Percentiles rank a stretch among this genome's conserved stretches.
phyloP scores from a whole-genome alignment of 2,329 filamentous ascomycete species.

The Arthrinium phaeospermum region DNA sequence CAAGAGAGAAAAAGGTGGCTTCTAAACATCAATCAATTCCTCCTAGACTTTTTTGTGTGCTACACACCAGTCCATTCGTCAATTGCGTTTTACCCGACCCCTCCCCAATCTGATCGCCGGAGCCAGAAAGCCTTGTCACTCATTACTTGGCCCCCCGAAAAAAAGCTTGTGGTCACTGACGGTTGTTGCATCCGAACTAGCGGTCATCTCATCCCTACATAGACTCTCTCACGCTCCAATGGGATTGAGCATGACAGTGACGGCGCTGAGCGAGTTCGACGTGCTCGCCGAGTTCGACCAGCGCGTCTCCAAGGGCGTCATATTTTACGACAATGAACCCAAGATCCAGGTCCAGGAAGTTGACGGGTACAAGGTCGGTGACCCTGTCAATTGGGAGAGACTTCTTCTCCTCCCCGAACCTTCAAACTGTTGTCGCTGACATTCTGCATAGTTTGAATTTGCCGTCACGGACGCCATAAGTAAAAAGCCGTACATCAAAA shows the following conservation, averaged over 20 bases:
- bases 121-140: not conserved
- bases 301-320: constrained; percentile 28
- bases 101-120: constrained; percentile 4
- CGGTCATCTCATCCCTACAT: not conserved
- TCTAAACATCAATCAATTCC: not conserved
- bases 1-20: not conserved
- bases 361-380: constrained; percentile 25
- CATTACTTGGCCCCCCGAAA: not conserved
- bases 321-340: constrained; percentile 31
- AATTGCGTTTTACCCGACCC: constrained; percentile 9
- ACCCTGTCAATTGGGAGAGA: not conserved
- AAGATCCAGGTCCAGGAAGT: constrained; percentile 20
- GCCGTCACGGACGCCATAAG: constrained; percentile 22
- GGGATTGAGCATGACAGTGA: constrained; percentile 19
- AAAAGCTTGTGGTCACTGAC: not conserved
- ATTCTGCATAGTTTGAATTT: constrained; percentile 26
- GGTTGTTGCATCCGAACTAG: constrained; percentile 9
- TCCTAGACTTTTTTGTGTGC: not conserved
- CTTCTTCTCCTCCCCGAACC: not conserved
- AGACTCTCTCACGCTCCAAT: not conserved
- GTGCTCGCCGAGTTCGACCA: constrained; percentile 33
- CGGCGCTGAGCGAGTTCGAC: constrained; percentile 23
- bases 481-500: constrained; percentile 29
- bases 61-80: not conserved
- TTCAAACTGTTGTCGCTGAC: not conserved